Base-by-base conservation (phyloP, 345 rosid species). In the thale cress (Arabidopsis thaliana) region DNA sequence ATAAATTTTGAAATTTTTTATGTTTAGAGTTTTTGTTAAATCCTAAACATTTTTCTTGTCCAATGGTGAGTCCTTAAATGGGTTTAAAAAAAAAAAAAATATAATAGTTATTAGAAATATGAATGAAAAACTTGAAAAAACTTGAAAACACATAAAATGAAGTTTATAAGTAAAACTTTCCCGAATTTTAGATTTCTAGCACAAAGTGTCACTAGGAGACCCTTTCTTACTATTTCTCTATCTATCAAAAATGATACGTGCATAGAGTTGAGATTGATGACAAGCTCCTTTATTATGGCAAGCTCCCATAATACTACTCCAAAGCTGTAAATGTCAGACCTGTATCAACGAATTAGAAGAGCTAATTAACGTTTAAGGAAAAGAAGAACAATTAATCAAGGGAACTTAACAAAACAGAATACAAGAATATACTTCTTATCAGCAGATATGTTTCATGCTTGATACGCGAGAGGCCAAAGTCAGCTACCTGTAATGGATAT, bases 261-360 rank as follows among this genome's bases (percentile, higher is more conserved):
- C 93, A 90, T 90, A 11, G 99, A 80, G 84, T 91, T 94, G 68
- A 86, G 93, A 84, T 84, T 91, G 69, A 94, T 91, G 20, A 16
- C 20, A 16, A 16, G 20, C 20, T 16, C 20, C 85, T 91, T 94
- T 83, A 90, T 95, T 8, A 96, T 90, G 36, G 95, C 89, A 48
- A 94, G 87, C 84, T 94, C 98, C 98, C 98, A 94, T 55, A 95
- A 73, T 69, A 95, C 84, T 64, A 95, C 93, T 34, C 99, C 99
- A 70, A 79, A 95, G 83, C 99, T 92, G 84, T 92, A 95, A n/a
- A 92, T 77, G 24, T 95, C 99, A 53, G 99, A 95, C 89, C 99
- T 95, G 80, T 60, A 66, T 37, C 48, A 63, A 58, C 23, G 50
- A 82, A 61, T 56, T 67, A 67, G 51, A 79, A 57, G 34, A 57